Conservation (phyloP, 139 green algal species). For the Spirogloea muscicola region DNA sequence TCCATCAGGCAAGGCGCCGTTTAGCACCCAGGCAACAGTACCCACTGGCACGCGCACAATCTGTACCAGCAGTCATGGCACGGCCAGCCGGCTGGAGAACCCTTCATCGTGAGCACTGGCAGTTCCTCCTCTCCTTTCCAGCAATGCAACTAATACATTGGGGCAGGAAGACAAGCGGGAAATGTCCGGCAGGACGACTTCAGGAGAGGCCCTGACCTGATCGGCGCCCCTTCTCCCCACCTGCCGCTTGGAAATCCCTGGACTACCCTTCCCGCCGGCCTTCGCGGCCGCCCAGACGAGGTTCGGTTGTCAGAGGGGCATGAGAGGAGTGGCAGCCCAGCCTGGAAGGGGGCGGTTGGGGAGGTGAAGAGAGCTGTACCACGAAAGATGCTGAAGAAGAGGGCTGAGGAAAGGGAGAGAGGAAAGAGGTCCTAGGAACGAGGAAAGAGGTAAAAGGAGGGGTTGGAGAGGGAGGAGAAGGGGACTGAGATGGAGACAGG, state of each 20-base stretch:
- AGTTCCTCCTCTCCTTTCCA: no score
- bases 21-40: constrained; percentile 34
- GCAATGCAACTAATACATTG: no score
- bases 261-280: no score
- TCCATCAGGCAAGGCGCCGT: constrained; percentile 5
- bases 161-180: not conserved
- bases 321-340: not conserved
- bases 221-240: no score
- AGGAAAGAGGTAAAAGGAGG: constrained; percentile 9
- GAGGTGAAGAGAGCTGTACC: not conserved
- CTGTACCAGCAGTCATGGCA: not conserved
- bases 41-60: constrained; percentile 29
- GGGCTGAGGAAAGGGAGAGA: constrained; percentile 1
- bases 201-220: no score
- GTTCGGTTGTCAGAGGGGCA: not conserved
- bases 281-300: no score
- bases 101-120: no score
- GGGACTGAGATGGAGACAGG: constrained; percentile 7
- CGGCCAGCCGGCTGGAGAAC: no score
- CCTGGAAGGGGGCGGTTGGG: not conserved
- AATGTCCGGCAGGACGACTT: not conserved
- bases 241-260: no score
- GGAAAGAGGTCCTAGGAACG: not conserved
- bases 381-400: not conserved
- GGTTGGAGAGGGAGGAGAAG: not conserved